These are phyloP conservation scores for Penicillium sp. DNA, from an alignment of 2,329 filamentous ascomycete species.

Conservation along the genomic window DNA sequence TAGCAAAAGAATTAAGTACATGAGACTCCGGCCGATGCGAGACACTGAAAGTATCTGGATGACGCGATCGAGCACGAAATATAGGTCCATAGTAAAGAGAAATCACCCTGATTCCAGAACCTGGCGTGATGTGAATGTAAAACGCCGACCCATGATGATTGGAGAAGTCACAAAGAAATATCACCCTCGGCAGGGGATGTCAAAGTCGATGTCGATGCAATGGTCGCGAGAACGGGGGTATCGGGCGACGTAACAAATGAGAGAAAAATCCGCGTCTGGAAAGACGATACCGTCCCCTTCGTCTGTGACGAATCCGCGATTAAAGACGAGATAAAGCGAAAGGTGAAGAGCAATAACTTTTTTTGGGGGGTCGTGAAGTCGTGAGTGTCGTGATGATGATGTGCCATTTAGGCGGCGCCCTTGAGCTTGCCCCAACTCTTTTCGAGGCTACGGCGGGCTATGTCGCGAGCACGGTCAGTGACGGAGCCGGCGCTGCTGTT, in stretches of 20 bases:
- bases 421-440: constrained; percentile 41
- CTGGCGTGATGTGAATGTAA: background rate
- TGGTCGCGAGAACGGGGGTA: constrained; percentile 10
- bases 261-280: background rate
- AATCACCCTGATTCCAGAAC: background rate
- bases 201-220: background rate
- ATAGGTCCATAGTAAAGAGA: background rate
- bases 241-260: constrained; percentile 7
- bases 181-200: background rate
- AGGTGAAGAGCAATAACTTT: constrained; percentile 23
- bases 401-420: constrained; percentile 29
- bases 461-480: constrained; percentile 33
- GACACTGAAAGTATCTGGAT: background rate
- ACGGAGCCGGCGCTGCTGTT: constrained; percentile 35
- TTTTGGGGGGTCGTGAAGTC: constrained; percentile 23
- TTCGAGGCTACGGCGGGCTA: constrained; percentile 35
- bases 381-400: constrained; percentile 10
- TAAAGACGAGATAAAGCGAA: constrained; percentile 10
- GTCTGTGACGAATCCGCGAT: constrained; percentile 4
- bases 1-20: background rate
- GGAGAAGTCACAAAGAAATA: constrained; percentile 1
- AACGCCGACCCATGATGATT: constrained; percentile 16
- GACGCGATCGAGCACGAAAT: background rate
- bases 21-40: constrained; percentile 15
- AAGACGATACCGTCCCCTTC: constrained; percentile 1